These are phyloP conservation scores for Starmerella stellata DNA, from an alignment of 805 yeast genomes.

Conservation along the genomic window DNA sequence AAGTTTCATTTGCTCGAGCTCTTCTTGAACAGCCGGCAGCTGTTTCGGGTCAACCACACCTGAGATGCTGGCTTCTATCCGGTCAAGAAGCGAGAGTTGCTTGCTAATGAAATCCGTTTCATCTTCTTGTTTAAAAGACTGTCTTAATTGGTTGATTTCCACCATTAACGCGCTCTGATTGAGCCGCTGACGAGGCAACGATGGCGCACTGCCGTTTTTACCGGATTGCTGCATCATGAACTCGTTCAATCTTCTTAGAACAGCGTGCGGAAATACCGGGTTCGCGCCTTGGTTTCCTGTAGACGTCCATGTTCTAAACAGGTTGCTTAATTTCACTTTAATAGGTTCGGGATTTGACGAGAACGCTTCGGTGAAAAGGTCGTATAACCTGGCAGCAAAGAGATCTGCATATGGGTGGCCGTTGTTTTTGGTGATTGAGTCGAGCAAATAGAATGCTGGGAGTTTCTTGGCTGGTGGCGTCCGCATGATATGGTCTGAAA, in stretches of 20 bases:
- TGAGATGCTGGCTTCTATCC: slow-evolving; percentile 19
- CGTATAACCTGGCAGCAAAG: slow-evolving; percentile 51
- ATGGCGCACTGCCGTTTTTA: not conserved
- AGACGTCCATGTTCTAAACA: slow-evolving; percentile 77
- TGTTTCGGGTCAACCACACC: slow-evolving; percentile 19
- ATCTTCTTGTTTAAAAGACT: slow-evolving; percentile 13
- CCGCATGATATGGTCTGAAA: slow-evolving; percentile 52
- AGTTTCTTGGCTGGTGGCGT: slow-evolving; percentile 73
- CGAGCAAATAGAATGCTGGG: slow-evolving; percentile 66
- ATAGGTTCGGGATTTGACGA: slow-evolving; percentile 60
- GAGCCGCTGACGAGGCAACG: slow-evolving; percentile 8
- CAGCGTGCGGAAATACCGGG: slow-evolving; percentile 55
- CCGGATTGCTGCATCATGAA: slow-evolving; percentile 29
- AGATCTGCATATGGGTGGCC: slow-evolving; percentile 78
- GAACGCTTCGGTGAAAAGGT: slow-evolving; percentile 57
- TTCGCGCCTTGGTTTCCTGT: slow-evolving; percentile 41
- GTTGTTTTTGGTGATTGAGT: slow-evolving; percentile 77
- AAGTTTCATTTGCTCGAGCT: slow-evolving; percentile 16
- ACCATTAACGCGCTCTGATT: slow-evolving; percentile 19
- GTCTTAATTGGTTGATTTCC: slow-evolving; percentile 19
- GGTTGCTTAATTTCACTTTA: slow-evolving; percentile 51
- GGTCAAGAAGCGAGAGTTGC: slow-evolving; percentile 19
- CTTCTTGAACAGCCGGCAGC: slow-evolving; percentile 20
- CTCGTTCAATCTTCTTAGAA: slow-evolving; percentile 51
- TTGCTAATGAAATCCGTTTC: slow-evolving; percentile 19